Percentiles rank a stretch among this genome's conserved stretches.
Conservation (phyloP, 257 asterid species). For the Solanum ahanhuiri region DNA sequence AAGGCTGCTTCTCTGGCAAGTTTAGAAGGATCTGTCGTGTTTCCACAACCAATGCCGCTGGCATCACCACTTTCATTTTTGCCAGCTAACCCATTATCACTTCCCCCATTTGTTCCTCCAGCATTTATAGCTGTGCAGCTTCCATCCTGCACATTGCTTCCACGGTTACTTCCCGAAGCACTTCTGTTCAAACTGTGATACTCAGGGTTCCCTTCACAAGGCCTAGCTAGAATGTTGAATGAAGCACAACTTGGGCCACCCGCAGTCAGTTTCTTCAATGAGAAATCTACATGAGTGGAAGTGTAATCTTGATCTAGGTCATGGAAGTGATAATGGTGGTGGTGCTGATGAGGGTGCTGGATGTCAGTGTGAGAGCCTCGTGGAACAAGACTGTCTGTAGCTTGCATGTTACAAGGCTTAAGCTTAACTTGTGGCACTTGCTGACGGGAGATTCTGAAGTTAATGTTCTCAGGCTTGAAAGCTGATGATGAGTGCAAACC, state of each 20-base stretch:
- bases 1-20: conserved; percentile 47
- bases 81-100: conserved; percentile 43
- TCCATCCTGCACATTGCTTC: conserved; percentile 53
- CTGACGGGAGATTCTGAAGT: conserved; percentile 30
- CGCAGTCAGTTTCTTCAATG: conserved; percentile 35
- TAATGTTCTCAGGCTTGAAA: conserved; percentile 35
- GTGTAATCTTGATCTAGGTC: conserved; percentile 21
- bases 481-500: conserved; percentile 34
- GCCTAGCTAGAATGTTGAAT: conserved; percentile 31
- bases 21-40: conserved; percentile 35
- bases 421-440: conserved; percentile 32
- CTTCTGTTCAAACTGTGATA: conserved; percentile 49
- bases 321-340: conserved; percentile 21
- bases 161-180: conserved; percentile 61
- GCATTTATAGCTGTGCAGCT: conserved; percentile 39
- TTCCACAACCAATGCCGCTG: conserved; percentile 32
- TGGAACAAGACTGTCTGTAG: conserved; percentile 18
- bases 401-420: conserved; percentile 24
- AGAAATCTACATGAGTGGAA: conserved; percentile 23
- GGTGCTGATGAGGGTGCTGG: conserved; percentile 30
- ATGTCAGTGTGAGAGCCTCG: conserved; percentile 1
- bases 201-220: conserved; percentile 22
- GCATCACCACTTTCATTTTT: conserved; percentile 55
- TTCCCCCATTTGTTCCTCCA: conserved; percentile 52
- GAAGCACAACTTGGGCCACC: conserved; percentile 40